phyloP scores from a whole-genome alignment of 2,329 filamentous ascomycete species.

The Aspergillus flavus region DNA sequence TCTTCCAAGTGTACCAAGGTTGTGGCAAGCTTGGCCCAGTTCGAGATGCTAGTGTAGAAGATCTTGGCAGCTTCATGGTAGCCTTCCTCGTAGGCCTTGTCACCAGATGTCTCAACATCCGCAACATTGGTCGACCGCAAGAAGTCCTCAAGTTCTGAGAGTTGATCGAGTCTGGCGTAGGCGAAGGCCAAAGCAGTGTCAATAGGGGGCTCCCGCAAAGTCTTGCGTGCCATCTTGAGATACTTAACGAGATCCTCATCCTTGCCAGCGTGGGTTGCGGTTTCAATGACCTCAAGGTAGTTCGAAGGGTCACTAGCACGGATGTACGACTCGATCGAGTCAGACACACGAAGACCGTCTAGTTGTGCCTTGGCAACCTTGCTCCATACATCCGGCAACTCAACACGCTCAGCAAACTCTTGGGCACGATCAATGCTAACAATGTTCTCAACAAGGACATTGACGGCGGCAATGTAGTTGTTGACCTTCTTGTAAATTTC shows the following conservation, averaged over 20 bases:
- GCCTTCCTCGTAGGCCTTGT: conserved; percentile 95
- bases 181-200: conserved; percentile 94
- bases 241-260: conserved; percentile 97
- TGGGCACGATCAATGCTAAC: conserved; percentile 98
- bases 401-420: conserved; percentile 91
- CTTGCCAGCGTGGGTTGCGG: conserved; percentile 91
- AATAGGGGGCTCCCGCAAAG: conserved; percentile 86
- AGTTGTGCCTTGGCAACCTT: conserved; percentile 97
- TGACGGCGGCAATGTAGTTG: conserved; percentile 82
- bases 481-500: conserved; percentile 98
- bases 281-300: conserved; percentile 94
- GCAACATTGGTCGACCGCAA: conserved; percentile 90
- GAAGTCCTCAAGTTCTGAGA: conserved; percentile 95
- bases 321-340: conserved; percentile 96
- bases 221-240: conserved; percentile 96
- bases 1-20: conserved; percentile 96
- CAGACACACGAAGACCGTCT: conserved; percentile 87
- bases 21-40: conserved; percentile 98
- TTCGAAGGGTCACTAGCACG: conserved; percentile 91
- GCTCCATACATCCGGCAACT: conserved; percentile 95
- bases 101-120: conserved; percentile 93
- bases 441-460: conserved; percentile 92
- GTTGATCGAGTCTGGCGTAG: conserved; percentile 87
- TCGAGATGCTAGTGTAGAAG: conserved; percentile 97
- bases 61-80: conserved; percentile 97